phyloP scores from a whole-genome alignment of 768 basidiomycete species.

The Candolleomyces aberdarensis region DNA sequence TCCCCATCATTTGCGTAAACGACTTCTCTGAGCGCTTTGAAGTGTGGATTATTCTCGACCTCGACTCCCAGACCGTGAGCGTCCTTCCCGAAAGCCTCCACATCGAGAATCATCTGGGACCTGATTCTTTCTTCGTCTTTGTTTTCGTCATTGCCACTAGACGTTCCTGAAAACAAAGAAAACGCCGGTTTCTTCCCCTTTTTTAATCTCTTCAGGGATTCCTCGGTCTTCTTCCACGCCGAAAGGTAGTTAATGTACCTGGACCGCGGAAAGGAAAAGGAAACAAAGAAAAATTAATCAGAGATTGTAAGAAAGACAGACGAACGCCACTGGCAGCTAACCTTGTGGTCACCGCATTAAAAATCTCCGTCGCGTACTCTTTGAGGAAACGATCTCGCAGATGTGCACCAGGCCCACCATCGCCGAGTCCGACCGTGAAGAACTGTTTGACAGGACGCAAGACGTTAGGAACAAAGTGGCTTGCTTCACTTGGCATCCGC shows the following conservation, averaged over 20 bases:
- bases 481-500: slow-evolving; percentile 70
- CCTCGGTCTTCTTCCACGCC: slow-evolving; percentile 90
- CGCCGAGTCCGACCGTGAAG: slow-evolving; percentile 57
- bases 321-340: slow-evolving; percentile 21
- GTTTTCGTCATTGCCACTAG: slow-evolving; percentile 57
- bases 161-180: slow-evolving; percentile 69
- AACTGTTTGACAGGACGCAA: slow-evolving; percentile 76
- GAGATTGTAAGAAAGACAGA: neutral
- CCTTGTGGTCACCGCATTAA: slow-evolving; percentile 69
- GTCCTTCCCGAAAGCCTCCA: slow-evolving; percentile 79
- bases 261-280: neutral
- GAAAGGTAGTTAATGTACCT: slow-evolving; percentile 81
- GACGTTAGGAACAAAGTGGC: slow-evolving; percentile 81
- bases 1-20: slow-evolving; percentile 46
- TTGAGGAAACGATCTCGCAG: slow-evolving; percentile 54
- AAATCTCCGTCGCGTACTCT: slow-evolving; percentile 57
- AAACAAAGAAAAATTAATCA: neutral
- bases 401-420: slow-evolving; percentile 52
- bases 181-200: slow-evolving; percentile 79
- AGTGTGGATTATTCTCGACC: slow-evolving; percentile 49
- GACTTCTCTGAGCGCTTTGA: slow-evolving; percentile 54
- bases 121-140: slow-evolving; percentile 89
- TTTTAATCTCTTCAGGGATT: slow-evolving; percentile 80
- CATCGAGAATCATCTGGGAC: slow-evolving; percentile 80
- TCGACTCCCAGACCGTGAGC: slow-evolving; percentile 67